These are phyloP conservation scores for Rhodofomes roseus DNA, from an alignment of 1,284 basidiomycete species.

Conservation along the genomic window DNA sequence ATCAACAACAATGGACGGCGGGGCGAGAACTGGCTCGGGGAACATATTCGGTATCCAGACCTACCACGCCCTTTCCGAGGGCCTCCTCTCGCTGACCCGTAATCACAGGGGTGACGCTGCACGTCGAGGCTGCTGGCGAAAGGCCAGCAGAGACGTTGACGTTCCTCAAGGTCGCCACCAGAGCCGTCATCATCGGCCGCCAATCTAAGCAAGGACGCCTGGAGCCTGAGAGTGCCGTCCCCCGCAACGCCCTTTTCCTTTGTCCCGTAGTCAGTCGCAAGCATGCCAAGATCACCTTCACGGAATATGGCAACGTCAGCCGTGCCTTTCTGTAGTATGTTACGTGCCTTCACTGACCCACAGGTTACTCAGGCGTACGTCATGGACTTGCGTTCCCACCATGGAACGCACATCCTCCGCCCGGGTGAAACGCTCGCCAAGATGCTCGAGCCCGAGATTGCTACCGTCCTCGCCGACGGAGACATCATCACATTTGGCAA, in stretches of 20 bases:
- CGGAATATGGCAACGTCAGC: slow-evolving; percentile 54
- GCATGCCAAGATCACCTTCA: slow-evolving; percentile 64
- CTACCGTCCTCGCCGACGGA: slow-evolving; percentile 51
- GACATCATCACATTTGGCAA: slow-evolving; percentile 73
- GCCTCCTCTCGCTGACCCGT: background rate
- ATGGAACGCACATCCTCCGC: slow-evolving; percentile 57
- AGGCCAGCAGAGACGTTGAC: slow-evolving; percentile 34
- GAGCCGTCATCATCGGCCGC: slow-evolving; percentile 55
- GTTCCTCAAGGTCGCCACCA: slow-evolving; percentile 40
- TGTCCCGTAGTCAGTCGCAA: slow-evolving; percentile 64
- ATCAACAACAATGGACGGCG: background rate
- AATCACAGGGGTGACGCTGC: slow-evolving; percentile 42
- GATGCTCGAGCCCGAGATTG: slow-evolving; percentile 42
- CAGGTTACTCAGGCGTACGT: slow-evolving; percentile 43
- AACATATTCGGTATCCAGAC: background rate
- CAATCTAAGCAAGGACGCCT: slow-evolving; percentile 27
- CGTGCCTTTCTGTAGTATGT: background rate
- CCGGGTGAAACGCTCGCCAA: slow-evolving; percentile 40
- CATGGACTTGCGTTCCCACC: slow-evolving; percentile 57
- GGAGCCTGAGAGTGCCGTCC: slow-evolving; percentile 17
- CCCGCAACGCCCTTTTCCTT: slow-evolving; percentile 47
- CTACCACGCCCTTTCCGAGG: background rate
- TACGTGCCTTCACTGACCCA: background rate
- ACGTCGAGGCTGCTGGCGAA: slow-evolving; percentile 40
- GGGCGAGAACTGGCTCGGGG: background rate